Percentiles rank a stretch among this genome's conserved stretches.
phyloP scores from a whole-genome alignment of 495 filamentous ascomycete species.

The Jackrogersella multiformis region DNA sequence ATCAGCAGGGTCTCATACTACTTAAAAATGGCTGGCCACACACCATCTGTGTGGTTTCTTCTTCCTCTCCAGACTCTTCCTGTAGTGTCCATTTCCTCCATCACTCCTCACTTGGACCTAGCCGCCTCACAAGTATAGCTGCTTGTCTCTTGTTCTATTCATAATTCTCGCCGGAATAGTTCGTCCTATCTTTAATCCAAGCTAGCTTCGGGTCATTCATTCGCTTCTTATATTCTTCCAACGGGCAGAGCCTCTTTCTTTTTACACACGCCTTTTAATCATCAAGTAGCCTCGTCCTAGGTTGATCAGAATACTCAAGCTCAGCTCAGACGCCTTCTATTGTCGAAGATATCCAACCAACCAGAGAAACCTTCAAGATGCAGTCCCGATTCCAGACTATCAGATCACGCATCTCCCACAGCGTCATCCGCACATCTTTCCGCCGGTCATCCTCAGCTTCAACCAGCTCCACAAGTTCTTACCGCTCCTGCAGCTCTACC shows the following conservation, averaged over 20 bases:
- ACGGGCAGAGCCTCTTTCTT: conserved; percentile 54
- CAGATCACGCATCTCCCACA: conserved; percentile 57
- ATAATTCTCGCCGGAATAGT: conserved; percentile 44
- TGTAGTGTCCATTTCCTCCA: conserved; percentile 28
- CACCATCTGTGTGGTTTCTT: conserved; percentile 13
- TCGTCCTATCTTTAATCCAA: conserved; percentile 51
- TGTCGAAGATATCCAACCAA: not conserved
- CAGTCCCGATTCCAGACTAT: conserved; percentile 61
- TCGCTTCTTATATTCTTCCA: conserved; percentile 42
- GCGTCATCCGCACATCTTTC: conserved; percentile 59
- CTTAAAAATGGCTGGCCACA: conserved; percentile 35
- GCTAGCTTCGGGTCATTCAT: conserved; percentile 39
- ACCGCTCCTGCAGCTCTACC: conserved; percentile 53
- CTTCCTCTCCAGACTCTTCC: conserved; percentile 44
- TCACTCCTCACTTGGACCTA: conserved; percentile 30
- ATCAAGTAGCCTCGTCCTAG: not conserved
- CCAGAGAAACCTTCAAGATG: conserved; percentile 46
- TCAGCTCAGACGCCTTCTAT: not conserved
- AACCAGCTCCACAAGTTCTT: conserved; percentile 50
- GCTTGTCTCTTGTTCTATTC: conserved; percentile 40
- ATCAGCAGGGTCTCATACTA: conserved; percentile 23
- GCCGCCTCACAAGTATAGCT: conserved; percentile 23
- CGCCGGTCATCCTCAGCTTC: conserved; percentile 57
- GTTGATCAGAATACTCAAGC: not conserved
- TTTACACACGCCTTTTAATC: conserved; percentile 23